Conservation (phyloP, 1,284 basidiomycete genomes). For the Fomitiporia mediterranea region DNA sequence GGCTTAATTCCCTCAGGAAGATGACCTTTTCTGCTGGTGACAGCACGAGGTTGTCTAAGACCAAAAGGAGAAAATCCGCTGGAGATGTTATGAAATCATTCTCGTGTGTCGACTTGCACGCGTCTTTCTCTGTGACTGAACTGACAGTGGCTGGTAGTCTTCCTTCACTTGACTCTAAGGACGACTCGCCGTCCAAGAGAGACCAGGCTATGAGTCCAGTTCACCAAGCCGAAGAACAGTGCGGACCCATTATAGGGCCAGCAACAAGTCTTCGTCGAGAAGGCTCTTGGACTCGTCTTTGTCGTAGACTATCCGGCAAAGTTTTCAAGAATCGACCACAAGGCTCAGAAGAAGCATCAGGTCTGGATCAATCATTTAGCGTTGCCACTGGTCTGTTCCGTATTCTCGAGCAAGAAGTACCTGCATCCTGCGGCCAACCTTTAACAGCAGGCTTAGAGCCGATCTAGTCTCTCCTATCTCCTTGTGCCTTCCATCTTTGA, state of each 20-base stretch:
- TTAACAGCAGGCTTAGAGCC: neutral
- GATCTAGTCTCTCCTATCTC: no score
- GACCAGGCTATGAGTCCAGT: neutral
- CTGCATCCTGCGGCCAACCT: neutral
- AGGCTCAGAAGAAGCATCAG: neutral
- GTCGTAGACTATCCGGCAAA: neutral
- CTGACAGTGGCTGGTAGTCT: neutral
- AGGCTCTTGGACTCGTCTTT: slow-evolving; percentile 10
- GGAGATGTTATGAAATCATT: neutral
- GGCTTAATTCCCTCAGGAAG: slow-evolving; percentile 4
- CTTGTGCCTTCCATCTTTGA: no score
- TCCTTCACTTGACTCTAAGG: neutral
- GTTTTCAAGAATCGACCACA: neutral
- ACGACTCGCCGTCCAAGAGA: neutral
- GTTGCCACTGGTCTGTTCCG: slow-evolving; percentile 3
- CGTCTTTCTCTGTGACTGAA: neutral
- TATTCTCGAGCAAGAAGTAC: slow-evolving; percentile 3
- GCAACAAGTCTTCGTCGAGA: neutral
- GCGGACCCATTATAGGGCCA: neutral
- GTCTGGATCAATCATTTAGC: neutral
- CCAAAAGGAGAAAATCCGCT: slow-evolving; percentile 4
- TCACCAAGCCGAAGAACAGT: neutral
- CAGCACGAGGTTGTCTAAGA: neutral
- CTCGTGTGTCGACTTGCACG: neutral
- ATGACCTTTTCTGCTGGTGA: neutral